phyloP scores from a whole-genome alignment of 2,329 filamentous ascomycete genomes.

The Nothophaeocryptopus gaeumannii region DNA sequence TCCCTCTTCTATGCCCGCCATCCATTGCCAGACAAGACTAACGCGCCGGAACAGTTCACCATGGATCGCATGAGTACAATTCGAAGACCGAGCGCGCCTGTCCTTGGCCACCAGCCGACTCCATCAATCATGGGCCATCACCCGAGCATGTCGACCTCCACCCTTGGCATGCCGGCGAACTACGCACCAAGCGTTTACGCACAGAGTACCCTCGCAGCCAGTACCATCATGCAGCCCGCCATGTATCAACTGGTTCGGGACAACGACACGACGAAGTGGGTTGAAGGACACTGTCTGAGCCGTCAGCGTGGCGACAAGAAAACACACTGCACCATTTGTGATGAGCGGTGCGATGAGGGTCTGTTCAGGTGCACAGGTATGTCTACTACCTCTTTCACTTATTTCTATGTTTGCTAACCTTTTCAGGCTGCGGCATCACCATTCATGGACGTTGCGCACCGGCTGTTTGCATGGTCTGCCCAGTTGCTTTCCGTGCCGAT shows the following conservation, averaged over 20 bases:
- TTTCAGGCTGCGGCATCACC: slow-evolving; percentile 52
- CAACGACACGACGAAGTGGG: slow-evolving; percentile 77
- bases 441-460: slow-evolving; percentile 60
- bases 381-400: slow-evolving; percentile 24
- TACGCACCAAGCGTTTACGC: slow-evolving; percentile 84
- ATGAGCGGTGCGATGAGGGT: slow-evolving; percentile 70
- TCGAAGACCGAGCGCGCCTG: slow-evolving; percentile 61
- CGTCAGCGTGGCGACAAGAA: slow-evolving; percentile 59
- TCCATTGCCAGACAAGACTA: slow-evolving; percentile 31
- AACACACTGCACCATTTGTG: slow-evolving; percentile 69
- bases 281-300: slow-evolving; percentile 78
- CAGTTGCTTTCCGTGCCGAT: slow-evolving; percentile 62
- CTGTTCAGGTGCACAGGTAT: slow-evolving; percentile 67
- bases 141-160: slow-evolving; percentile 66
- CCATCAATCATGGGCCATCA: slow-evolving; percentile 59
- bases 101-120: slow-evolving; percentile 36
- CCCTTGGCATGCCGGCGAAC: slow-evolving; percentile 45
- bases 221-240: slow-evolving; percentile 83
- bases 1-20: slow-evolving; percentile 30
- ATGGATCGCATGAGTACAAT: slow-evolving; percentile 67
- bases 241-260: slow-evolving; percentile 75
- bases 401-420: slow-evolving; percentile 16
- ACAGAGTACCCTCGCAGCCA: slow-evolving; percentile 79
- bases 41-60: slow-evolving; percentile 57
- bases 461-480: slow-evolving; percentile 63